Evolutionary conservation across 768 basidiomycete species (phyloP).

Genomic region (Hirschioporus abietinus): DNA sequence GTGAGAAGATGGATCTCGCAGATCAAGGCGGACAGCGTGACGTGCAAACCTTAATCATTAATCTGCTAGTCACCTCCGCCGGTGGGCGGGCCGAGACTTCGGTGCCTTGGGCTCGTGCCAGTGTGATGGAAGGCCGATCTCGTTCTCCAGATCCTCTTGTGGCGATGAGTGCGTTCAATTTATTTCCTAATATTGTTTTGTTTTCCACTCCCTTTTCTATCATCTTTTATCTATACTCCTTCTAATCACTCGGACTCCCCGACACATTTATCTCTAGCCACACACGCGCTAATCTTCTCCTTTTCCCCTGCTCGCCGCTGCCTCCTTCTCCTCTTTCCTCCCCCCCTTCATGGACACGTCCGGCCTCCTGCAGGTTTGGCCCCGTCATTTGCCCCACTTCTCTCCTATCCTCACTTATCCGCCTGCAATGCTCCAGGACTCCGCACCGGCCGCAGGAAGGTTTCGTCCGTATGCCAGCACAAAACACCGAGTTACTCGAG

Average conservation of each 20-base stretch:
- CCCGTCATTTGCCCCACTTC: not conserved
- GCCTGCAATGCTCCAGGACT: constrained; percentile 3
- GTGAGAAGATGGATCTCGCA: not conserved
- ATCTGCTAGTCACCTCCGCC: not conserved
- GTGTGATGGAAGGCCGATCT: not conserved
- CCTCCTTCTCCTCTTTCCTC: not conserved
- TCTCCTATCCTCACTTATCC: not conserved
- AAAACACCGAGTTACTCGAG: constrained; percentile 77
- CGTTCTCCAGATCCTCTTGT: not conserved
- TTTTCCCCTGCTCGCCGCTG: not conserved
- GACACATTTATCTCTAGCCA: not conserved
- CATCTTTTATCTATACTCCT: not conserved
- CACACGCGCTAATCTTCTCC: not conserved
- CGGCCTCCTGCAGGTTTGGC: constrained; percentile 4
- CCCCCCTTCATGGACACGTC: constrained; percentile 2
- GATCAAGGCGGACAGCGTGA: not conserved
- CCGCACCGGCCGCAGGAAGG: constrained; percentile 11
- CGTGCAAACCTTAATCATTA: constrained; percentile 4
- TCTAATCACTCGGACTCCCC: not conserved
- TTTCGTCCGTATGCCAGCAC: constrained; percentile 70
- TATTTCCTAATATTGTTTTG: not conserved
- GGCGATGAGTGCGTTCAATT: not conserved
- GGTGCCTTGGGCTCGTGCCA: constrained; percentile 3
- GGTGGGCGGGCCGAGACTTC: constrained; percentile 5
- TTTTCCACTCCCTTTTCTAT: not conserved